Base-by-base conservation (phyloP, 225 moss, liverwort and hornwort species). In the Anthoceros angustus region DNA sequence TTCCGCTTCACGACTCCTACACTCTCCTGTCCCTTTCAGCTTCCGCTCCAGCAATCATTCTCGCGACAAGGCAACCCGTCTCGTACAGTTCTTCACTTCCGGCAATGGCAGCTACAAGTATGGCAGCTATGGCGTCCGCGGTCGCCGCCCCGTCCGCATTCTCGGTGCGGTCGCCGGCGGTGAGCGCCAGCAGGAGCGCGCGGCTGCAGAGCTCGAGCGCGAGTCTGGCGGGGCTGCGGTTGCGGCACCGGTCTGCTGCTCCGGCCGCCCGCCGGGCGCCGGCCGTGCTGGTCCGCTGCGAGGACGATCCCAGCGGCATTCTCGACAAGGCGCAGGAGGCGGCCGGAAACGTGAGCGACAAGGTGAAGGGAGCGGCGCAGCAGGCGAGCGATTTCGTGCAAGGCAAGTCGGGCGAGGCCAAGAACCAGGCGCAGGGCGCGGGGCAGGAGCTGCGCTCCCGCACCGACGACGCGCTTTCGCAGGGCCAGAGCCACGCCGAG, bases 281-380 rank as follows among this genome's bases (percentile, higher is more conserved):
- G 14, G 18, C 55, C n/a, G 55, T 55, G 55, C 23, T 55, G 55
- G 55, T 55, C 5, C 55, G 55, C 10, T 18, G n/a, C n/a, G 55
- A 55, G 55, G 55, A 55, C 55, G 55, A 55, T 23, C n/a, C n/a
- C 1, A 18, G 23, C 7, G n/a, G 55, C 55, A 55, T 55, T 20
- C 14, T 55, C n/a, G 55, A 55, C 55, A 55, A 55, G 55, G 55
- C 55, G 16, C 55, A 55, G 55, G 55, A 55, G 0, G 55, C 55
- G 14, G 55, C 18, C 55, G 14, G 55, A 18, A 55, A 15, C 18
- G 55, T 20, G 12, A 23, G 16, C 10, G 55, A 55, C n/a, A 55
- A 55, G 55, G 55, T 55, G 55, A 55, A 55, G 55, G n/a, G 55
- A 18, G 55, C 55, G 55, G 55, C 55, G n/a, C 18, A 20, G n/a